Evolutionary conservation across 192 early-diverging fungal species (phyloP), one percentile per base, ranked within the genome.

Genomic region (Umbelopsis sp.): DNA sequence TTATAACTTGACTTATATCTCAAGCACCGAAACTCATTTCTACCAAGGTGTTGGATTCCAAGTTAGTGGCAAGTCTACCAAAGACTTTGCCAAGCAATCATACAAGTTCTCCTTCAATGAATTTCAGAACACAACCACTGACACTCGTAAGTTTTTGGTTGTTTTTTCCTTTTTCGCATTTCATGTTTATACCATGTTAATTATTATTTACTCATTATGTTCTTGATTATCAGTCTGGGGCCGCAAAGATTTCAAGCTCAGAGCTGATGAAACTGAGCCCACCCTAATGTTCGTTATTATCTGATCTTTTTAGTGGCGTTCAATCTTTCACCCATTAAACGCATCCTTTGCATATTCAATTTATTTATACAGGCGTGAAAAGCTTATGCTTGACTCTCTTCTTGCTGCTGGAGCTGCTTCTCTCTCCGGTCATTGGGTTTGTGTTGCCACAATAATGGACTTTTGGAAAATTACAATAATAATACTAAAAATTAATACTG

Each of bases 81-180:
- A 81, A 65, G 83, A 84, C 29, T 84, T 80, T 50, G 65, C 80
- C 25, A 84, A 84, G 68, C 83, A 84, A 51, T 81, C 83, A 7
- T 84, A 76, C 77, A 76, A 81, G 70, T 50, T 84, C 65, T 74
- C 74, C 10, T 78, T 84, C 45, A 75, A 76, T 32, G 75, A 75
- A 10, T 78, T 75, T 8, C 79, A 51, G 25, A 72, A 74, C 76
- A 80, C 79, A 41, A 77, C 71, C 32, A 71, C 24, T 43, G 9
- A 10, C 0, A 71, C 70, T 22, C 34, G 59, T 56, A 36, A 34
- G 56, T 34, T 20, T 2, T 20, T 36, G 12, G 2, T 20, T 53
- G 52, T 26, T 22, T 59, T 4, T 34, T 26, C 56, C 26, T 3
- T 2, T 32, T 31, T 20, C 34, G 0, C 0, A 3, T 34, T 1